A percentile compares a stretch with the other conserved stretches of the same genome.
Evolutionary conservation across 345 rosid species (phyloP).

Genomic region (Eucalyptus polyanthemos): DNA sequence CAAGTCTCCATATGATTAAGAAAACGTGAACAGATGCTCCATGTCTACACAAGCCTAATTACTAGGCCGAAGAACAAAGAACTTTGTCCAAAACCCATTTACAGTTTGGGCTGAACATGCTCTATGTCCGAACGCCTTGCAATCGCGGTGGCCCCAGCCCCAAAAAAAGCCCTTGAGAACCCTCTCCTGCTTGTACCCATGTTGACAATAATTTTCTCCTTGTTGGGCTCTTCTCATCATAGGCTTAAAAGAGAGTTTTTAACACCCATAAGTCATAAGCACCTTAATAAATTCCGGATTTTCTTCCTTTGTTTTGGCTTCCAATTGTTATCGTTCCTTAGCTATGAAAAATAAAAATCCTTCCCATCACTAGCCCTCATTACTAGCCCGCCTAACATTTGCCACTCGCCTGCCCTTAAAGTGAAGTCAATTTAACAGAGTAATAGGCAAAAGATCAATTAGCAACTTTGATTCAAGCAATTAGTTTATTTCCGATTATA

Average conservation of each 20-base stretch:
- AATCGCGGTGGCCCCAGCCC: not conserved
- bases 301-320: no score
- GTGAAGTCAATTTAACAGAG: no score
- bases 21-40: not conserved
- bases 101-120: not conserved
- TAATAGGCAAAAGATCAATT: no score
- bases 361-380: no score
- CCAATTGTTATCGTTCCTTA: no score
- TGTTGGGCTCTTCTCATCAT: not conserved
- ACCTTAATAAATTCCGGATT: not conserved
- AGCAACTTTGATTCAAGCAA: no score
- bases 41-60: not conserved
- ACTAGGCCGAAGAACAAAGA: not conserved
- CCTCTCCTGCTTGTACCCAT: not conserved
- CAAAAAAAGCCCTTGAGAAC: not conserved
- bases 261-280: not conserved
- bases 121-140: not conserved
- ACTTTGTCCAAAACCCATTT: not conserved
- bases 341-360: no score
- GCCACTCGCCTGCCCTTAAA: accelerated
- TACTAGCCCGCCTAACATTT: no score
- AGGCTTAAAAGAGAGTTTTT: not conserved
- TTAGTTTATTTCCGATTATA: no score
- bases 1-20: not conserved
- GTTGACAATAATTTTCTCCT: not conserved